These are phyloP conservation scores for Rhododendron mucronatum DNA, from an alignment of 148 eudicot species.

Conservation along the genomic window DNA sequence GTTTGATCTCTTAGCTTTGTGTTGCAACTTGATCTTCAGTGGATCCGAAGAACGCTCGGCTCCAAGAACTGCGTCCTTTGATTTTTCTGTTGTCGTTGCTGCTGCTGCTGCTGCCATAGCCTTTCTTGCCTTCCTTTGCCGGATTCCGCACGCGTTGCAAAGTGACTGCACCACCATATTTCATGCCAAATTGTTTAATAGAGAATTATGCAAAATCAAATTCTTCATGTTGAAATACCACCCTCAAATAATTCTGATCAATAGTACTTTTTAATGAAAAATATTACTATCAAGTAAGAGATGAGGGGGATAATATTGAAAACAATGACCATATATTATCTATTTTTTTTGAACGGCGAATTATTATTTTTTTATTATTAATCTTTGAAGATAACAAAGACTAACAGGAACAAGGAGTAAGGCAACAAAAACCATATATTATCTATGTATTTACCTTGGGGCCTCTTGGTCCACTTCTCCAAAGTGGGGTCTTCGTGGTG, in stretches of 20 bases:
- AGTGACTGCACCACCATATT: conserved; percentile 47
- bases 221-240: neutral
- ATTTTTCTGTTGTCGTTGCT: neutral
- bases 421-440: neutral
- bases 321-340: neutral
- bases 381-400: too few relatives aligned
- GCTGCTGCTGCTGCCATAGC: conserved; percentile 63
- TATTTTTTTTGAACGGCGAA: too few relatives aligned
- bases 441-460: conserved; percentile 50
- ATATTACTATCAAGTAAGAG: neutral
- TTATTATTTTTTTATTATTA: too few relatives aligned
- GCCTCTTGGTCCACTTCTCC: conserved; percentile 88
- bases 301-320: neutral
- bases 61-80: conserved; percentile 15
- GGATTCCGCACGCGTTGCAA: conserved; percentile 79
- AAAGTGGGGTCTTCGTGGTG: conserved; percentile 87
- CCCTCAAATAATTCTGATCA: too few relatives aligned
- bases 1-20: conserved; percentile 27
- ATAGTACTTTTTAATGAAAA: neutral
- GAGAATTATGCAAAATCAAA: neutral
- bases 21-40: conserved; percentile 26
- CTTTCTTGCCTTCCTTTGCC: conserved; percentile 74
- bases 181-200: neutral
- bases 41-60: neutral
- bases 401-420: too few relatives aligned